A percentile compares a stretch with the other conserved stretches of the same genome.
Conservation (phyloP, 2,329 filamentous ascomycete species). For the Ophiocordyceps australis region DNA sequence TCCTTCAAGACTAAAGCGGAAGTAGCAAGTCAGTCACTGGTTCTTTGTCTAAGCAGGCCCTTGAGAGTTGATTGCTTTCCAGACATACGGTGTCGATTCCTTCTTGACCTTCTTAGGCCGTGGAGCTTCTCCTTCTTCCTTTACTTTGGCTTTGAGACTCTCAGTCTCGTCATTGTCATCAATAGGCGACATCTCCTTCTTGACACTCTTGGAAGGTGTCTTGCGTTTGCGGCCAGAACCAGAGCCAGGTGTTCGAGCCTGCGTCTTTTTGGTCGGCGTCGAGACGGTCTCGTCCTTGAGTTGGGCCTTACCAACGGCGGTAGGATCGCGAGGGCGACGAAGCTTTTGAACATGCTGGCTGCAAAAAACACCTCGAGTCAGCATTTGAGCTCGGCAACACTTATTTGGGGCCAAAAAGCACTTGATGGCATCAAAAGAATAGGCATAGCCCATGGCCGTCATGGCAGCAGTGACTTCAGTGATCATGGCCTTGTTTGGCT, state of each 20-base stretch:
- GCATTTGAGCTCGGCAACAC: too few species aligned
- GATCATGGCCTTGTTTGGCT: slow-evolving; percentile 15
- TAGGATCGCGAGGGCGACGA: slow-evolving; percentile 14
- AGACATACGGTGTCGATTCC: too few species aligned
- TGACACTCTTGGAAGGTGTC: slow-evolving; percentile 8
- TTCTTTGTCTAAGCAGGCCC: too few species aligned
- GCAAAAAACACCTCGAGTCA: slow-evolving; percentile 1
- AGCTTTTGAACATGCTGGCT: slow-evolving; percentile 29
- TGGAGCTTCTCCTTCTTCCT: slow-evolving; percentile 2
- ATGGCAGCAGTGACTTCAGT: slow-evolving; percentile 12
- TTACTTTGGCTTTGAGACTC: slow-evolving; percentile 8
- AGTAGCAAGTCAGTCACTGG: too few species aligned
- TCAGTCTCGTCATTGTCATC: slow-evolving; percentile 9
- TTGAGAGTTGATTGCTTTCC: too few species aligned
- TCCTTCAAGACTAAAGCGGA: too few species aligned
- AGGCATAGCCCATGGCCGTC: slow-evolving; percentile 16
- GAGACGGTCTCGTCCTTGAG: not conserved
- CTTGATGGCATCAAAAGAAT: slow-evolving; percentile 20
- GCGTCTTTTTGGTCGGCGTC: slow-evolving; percentile 5
- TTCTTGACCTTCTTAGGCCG: not conserved
- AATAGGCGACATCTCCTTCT: slow-evolving; percentile 3
- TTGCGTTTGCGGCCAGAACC: slow-evolving; percentile 11
- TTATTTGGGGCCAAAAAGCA: slow-evolving; percentile 10
- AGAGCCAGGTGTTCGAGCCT: slow-evolving; percentile 5
- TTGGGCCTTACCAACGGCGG: slow-evolving; percentile 6